A percentile compares a stretch with the other conserved stretches of the same genome.
Evolutionary conservation across 306 rosid species (phyloP).

Genomic region (Cucurbita moschata): DNA sequence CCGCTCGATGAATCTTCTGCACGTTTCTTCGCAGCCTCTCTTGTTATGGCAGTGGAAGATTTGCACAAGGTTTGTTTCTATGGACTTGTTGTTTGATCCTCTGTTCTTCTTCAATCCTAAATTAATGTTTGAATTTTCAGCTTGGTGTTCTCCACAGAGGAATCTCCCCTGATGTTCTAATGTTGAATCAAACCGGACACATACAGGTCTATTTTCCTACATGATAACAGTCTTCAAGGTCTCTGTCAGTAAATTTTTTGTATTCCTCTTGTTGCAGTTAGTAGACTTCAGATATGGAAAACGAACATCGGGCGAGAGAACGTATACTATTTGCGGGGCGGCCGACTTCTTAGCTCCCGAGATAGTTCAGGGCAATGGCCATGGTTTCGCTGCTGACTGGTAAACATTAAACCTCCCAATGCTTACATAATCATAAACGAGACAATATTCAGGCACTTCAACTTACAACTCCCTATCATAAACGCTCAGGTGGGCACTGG

Average conservation of each 20-base stretch:
- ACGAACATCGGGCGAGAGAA: conserved; percentile 50
- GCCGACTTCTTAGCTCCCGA: conserved; percentile 87
- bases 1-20: conserved; percentile 67
- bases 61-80: conserved; percentile 62
- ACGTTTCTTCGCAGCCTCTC: conserved; percentile 58
- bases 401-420: conserved; percentile 18
- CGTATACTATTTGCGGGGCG: conserved; percentile 83
- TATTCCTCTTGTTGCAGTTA: conserved; percentile 29
- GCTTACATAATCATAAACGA: neutral
- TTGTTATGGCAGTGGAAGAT: conserved; percentile 57
- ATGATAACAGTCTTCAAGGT: neutral
- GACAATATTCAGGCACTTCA: neutral
- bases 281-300: conserved; percentile 90
- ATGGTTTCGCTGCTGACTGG: conserved; percentile 89
- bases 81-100: neutral
- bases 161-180: conserved; percentile 70
- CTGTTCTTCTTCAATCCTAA: neutral
- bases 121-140: conserved; percentile 42
- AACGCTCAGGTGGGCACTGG: conserved; percentile 84
- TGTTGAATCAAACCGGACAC: conserved; percentile 69
- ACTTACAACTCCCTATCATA: neutral
- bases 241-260: neutral
- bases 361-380: conserved; percentile 92
- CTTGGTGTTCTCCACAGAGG: conserved; percentile 89
- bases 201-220: conserved; percentile 41